phyloP scores from a whole-genome alignment of 495 filamentous ascomycete genomes.

The Penicillium goetzii region DNA sequence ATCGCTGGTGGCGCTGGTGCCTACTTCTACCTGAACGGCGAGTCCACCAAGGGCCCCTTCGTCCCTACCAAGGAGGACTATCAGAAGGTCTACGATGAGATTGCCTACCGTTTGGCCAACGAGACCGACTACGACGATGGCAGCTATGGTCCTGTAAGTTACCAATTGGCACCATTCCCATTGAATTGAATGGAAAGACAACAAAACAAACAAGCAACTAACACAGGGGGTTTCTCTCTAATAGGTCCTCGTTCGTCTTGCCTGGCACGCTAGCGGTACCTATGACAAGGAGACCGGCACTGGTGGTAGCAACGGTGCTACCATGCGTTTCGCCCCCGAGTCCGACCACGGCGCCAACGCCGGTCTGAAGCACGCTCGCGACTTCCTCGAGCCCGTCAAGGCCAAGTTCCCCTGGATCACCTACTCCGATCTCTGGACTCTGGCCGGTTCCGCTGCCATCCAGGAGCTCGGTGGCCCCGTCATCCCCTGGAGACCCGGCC shows the following conservation, averaged over 20 bases:
- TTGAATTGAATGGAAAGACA: neutral
- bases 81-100: slow-evolving; percentile 91
- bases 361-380: slow-evolving; percentile 82
- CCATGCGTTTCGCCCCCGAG: slow-evolving; percentile 96
- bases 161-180: neutral
- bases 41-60: slow-evolving; percentile 55
- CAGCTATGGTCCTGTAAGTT: slow-evolving; percentile 81
- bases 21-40: slow-evolving; percentile 69
- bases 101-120: slow-evolving; percentile 78
- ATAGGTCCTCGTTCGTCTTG: slow-evolving; percentile 74
- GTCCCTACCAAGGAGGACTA: slow-evolving; percentile 83
- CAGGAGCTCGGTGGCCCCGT: slow-evolving; percentile 93
- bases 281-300: slow-evolving; percentile 89
- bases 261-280: slow-evolving; percentile 86
- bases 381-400: slow-evolving; percentile 92
- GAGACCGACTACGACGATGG: slow-evolving; percentile 97
- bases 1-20: slow-evolving; percentile 67
- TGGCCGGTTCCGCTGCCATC: slow-evolving; percentile 81
- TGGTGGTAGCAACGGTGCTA: slow-evolving; percentile 94
- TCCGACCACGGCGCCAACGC: slow-evolving; percentile 92
- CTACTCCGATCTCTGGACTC: slow-evolving; percentile 96
- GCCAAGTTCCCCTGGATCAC: slow-evolving; percentile 90
- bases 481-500: slow-evolving; percentile 90
- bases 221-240: neutral
- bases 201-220: neutral